A percentile compares a stretch with the other conserved stretches of the same genome.
These are phyloP conservation scores for Boletus putidus DNA, from an alignment of 1,284 basidiomycete genomes.

Conservation along the genomic window DNA sequence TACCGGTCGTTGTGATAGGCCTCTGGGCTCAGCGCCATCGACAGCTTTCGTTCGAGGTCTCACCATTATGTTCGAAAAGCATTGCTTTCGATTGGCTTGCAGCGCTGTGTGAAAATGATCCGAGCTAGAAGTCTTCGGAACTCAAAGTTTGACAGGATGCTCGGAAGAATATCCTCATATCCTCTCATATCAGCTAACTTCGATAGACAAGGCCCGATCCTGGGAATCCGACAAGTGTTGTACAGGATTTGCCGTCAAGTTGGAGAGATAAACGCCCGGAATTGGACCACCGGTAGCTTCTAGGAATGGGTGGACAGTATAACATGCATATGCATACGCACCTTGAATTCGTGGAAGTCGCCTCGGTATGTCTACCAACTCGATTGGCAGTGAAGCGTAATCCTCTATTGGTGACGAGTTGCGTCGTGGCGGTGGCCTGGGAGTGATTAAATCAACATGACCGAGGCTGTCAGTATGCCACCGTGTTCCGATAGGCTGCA, in stretches of 20 bases:
- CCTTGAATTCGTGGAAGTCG: background rate
- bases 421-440: background rate
- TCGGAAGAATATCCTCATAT: background rate
- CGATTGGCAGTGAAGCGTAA: background rate
- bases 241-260: background rate
- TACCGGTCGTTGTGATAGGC: background rate
- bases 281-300: too few species aligned
- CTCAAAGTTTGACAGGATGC: background rate
- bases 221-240: background rate
- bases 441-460: background rate
- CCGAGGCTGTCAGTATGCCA: background rate
- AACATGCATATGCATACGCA: background rate
- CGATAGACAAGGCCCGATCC: too few species aligned
- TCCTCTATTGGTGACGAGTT: background rate
- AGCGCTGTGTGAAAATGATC: background rate
- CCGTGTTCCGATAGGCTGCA: background rate
- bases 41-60: background rate
- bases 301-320: too few species aligned
- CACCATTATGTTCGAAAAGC: background rate
- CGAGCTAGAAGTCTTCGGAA: background rate
- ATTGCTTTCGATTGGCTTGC: background rate
- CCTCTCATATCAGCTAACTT: background rate
- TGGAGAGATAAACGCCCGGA: too few species aligned
- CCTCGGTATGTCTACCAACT: background rate
- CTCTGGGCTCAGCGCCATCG: background rate